A percentile compares a stretch with the other conserved stretches of the same genome.
These are phyloP conservation scores for Penicillium sp. DNA, from an alignment of 2,329 filamentous ascomycete species.

Conservation along the genomic window DNA sequence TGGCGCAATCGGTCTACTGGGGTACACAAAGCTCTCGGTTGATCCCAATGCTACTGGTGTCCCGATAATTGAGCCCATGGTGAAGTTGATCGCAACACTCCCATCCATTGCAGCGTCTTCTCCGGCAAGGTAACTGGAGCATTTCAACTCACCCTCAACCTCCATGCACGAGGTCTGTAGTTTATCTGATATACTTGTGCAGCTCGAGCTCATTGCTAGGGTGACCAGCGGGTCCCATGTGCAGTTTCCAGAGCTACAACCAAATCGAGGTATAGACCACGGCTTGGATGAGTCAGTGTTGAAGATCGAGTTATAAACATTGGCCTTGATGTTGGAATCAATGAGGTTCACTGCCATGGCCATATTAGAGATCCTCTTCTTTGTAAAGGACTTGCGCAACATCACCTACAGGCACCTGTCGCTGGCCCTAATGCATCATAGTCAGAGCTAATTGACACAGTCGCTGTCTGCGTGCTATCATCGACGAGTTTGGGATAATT, in stretches of 20 bases:
- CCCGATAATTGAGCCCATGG: not conserved
- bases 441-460: not conserved
- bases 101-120: not conserved
- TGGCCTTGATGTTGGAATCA: not conserved
- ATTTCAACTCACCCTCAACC: not conserved
- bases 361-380: not conserved
- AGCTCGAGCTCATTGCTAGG: not conserved
- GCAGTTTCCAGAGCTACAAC: slow-evolving; percentile 10
- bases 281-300: slow-evolving; percentile 4
- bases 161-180: not conserved
- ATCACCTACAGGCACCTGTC: not conserved
- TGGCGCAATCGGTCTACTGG: not conserved
- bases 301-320: slow-evolving; percentile 12
- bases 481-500: slow-evolving; percentile 4
- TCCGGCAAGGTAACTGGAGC: not conserved
- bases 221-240: slow-evolving; percentile 11
- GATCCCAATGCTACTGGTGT: not conserved
- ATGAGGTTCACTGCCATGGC: not conserved
- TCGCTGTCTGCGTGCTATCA: slow-evolving; percentile 1
- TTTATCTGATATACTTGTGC: not conserved
- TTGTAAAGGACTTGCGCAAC: not conserved
- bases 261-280: slow-evolving; percentile 10
- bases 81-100: not conserved
- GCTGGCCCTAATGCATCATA: not conserved
- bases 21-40: not conserved